Evolutionary conservation across 345 rosid species (phyloP), one percentile per base, ranked within the genome.

Genomic region (Psidium friedrichsthalianum): DNA sequence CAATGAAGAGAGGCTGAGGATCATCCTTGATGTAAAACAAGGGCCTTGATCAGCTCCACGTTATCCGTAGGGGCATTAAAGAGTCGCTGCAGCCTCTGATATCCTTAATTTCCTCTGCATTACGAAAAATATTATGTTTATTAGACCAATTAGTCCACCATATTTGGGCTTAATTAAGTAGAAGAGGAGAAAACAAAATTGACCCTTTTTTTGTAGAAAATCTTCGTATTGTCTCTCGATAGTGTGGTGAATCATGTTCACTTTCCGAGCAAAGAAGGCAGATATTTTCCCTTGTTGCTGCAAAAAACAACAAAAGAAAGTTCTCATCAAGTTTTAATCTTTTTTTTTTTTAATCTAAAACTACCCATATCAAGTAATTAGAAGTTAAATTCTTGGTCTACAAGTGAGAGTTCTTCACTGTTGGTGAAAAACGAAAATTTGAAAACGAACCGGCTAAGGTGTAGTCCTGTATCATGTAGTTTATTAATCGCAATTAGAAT

Each of bases 11-110:
- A 14, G 93, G 95, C 86, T 14, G 87, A 54, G 59, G 86, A 82
- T 91, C 90, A 87, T 91, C 92, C 85, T 91, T 89, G 29, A 87
- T 74, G 89, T 87, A 85, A 51, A 93, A 58, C 83, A 93, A 58
- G 24, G 24, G 91, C 90, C 86, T 61, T 89, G 84, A 93, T 90
- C 81, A 90, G 56, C 88, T 61, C 90, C 88, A 86, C 84, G 83
- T 91, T 93, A 87, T 90, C 95, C 13, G 87, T 86, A 11, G 86
- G 55, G 51, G 58, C 89, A 22, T 85, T 84, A 32, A 91, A 84
- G 88, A 90, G 82, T 56, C 53, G 86, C 27, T 57, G 16, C 29
- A 90, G 90, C 64, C 87, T 88, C 82, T 92, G 91, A 54, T 89
- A 90, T 85, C 82, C 84, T 84, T 89, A 86, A 57, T 89, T 49